A percentile compares a stretch with the other conserved stretches of the same genome.
These are phyloP conservation scores for Toxicodendron radicans DNA, from an alignment of 345 rosid species.

Conservation along the genomic window DNA sequence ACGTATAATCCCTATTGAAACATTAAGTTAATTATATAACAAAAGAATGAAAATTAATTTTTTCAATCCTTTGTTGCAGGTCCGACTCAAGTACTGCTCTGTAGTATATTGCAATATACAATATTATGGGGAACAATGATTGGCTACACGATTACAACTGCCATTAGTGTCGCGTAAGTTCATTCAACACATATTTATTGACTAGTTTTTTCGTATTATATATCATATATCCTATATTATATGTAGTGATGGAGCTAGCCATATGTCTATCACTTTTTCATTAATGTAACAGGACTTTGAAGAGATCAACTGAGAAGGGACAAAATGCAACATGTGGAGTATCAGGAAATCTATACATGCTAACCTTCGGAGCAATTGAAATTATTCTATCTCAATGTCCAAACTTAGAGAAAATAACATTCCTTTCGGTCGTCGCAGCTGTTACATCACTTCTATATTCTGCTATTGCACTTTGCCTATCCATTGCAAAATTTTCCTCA, in stretches of 20 bases:
- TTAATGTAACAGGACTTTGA: slow-evolving; percentile 21
- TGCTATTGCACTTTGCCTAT: slow-evolving; percentile 17
- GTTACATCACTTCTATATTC: slow-evolving; percentile 27
- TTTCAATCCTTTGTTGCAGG: slow-evolving; percentile 2
- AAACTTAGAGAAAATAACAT: slow-evolving; percentile 30
- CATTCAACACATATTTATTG: neutral
- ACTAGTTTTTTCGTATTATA: neutral
- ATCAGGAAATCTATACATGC: slow-evolving; percentile 28
- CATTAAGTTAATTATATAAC: neutral
- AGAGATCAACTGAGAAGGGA: slow-evolving; percentile 22
- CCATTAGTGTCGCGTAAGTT: slow-evolving; percentile 48
- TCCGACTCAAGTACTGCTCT: neutral
- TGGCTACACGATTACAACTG: slow-evolving; percentile 56
- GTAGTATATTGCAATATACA: slow-evolving; percentile 18
- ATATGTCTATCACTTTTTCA: no score
- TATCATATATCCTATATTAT: no score
- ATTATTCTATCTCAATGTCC: slow-evolving; percentile 52
- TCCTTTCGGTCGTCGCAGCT: slow-evolving; percentile 27
- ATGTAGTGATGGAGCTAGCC: no score
- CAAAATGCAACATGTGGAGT: slow-evolving; percentile 20
- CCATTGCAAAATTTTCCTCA: neutral
- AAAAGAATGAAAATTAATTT: neutral
- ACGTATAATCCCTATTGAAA: neutral
- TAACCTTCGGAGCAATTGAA: slow-evolving; percentile 31
- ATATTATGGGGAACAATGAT: slow-evolving; percentile 35